A percentile compares a stretch with the other conserved stretches of the same genome.
Evolutionary conservation across 1,139 yeast species (phyloP).

Genomic region (Chernovozyma sophiae-reginae): DNA sequence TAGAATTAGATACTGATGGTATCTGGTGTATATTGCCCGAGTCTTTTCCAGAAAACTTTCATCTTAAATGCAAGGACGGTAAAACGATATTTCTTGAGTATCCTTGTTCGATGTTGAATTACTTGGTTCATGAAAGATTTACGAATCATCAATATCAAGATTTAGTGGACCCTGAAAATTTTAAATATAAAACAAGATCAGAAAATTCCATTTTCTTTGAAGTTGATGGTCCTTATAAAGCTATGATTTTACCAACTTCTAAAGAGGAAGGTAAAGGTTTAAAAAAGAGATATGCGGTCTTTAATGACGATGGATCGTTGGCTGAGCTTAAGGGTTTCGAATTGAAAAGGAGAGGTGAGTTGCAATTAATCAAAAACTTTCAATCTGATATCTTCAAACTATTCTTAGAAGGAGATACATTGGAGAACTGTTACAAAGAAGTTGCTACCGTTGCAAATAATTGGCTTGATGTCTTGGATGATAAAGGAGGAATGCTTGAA

Average conservation of each 20-base stretch:
- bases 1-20: constrained; percentile 98
- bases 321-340: constrained; percentile 98
- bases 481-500: constrained; percentile 81
- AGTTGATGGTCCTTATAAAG: constrained; percentile 97
- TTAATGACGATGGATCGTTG: constrained; percentile 86
- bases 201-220: constrained; percentile 97
- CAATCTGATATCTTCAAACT: constrained; percentile 92
- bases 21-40: constrained; percentile 97
- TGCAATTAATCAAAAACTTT: constrained; percentile 88
- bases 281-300: constrained; percentile 95
- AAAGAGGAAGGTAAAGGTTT: constrained; percentile 97
- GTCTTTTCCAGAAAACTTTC: constrained; percentile 87
- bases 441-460: constrained; percentile 93
- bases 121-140: constrained; percentile 83
- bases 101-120: constrained; percentile 96
- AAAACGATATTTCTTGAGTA: constrained; percentile 76
- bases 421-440: constrained; percentile 78
- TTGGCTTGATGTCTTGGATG: constrained; percentile 92
- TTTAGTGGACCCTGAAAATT: constrained; percentile 61
- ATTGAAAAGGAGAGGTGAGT: constrained; percentile 93
- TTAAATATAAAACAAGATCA: constrained; percentile 70
- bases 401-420: constrained; percentile 76
- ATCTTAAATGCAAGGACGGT: constrained; percentile 70
- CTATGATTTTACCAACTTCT: constrained; percentile 96
- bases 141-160: constrained; percentile 96